Percentiles rank a stretch among this genome's conserved stretches.
phyloP scores from a whole-genome alignment of 495 filamentous ascomycete species.

The Venustampulla echinocandica region DNA sequence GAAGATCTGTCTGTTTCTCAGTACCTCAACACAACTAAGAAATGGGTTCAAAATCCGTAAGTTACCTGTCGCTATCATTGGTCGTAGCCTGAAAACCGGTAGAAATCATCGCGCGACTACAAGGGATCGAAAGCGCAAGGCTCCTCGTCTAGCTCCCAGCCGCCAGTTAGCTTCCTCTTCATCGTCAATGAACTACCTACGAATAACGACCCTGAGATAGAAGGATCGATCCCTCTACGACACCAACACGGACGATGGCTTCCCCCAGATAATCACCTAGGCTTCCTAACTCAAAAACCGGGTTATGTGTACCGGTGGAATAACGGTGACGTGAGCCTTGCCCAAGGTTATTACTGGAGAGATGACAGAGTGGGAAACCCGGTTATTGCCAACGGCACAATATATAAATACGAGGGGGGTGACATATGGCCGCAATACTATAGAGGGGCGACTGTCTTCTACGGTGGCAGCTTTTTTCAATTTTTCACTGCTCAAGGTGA shows the following conservation, averaged over 20 bases:
- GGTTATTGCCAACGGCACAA: not conserved
- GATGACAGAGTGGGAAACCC: not conserved
- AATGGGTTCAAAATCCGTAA: not conserved
- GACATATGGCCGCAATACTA: not conserved
- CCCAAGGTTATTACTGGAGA: not conserved
- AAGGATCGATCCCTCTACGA: not conserved
- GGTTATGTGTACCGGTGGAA: constrained; percentile 7
- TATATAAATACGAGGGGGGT: not conserved
- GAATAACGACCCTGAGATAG: constrained; percentile 1
- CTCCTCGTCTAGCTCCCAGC: not conserved
- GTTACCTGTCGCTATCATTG: not conserved
- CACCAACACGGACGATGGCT: constrained; percentile 1
- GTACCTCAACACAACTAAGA: not conserved
- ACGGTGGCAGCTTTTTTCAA: constrained; percentile 8
- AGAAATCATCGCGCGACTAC: not conserved
- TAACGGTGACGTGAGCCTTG: not conserved
- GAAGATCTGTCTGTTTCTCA: not conserved
- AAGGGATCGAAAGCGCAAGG: not conserved
- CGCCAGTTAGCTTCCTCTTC: constrained; percentile 4
- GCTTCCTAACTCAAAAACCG: not conserved
- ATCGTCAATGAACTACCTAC: constrained; percentile 11
- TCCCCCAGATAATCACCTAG: constrained; percentile 1
- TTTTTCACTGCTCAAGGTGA: constrained; percentile 13
- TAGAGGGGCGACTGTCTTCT: constrained; percentile 14
- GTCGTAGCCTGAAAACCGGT: not conserved